phyloP scores from a whole-genome alignment of 768 basidiomycete species.

The Boletus huronensis region DNA sequence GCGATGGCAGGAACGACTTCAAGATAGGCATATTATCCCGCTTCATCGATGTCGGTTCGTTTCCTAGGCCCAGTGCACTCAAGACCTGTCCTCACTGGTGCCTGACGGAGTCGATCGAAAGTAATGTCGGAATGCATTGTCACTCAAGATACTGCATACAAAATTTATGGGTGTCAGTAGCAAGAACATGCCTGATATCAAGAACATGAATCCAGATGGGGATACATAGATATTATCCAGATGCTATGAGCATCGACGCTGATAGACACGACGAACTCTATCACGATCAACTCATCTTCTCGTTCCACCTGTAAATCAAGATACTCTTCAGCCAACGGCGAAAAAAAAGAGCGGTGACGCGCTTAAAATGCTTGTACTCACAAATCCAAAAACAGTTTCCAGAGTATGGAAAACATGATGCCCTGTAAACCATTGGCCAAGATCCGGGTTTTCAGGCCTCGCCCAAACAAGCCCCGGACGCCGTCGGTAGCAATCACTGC shows the following conservation, averaged over 20 bases:
- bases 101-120: neutral
- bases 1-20: too few relatives aligned
- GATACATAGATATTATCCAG: neutral
- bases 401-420: slow-evolving; percentile 85
- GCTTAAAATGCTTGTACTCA: slow-evolving; percentile 38
- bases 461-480: slow-evolving; percentile 73
- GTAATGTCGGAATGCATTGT: neutral
- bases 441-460: slow-evolving; percentile 87
- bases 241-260: neutral
- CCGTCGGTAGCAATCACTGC: slow-evolving; percentile 78
- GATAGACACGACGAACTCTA: neutral
- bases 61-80: too few relatives aligned
- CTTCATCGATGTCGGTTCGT: too few relatives aligned
- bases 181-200: neutral
- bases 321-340: neutral
- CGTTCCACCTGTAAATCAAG: slow-evolving; percentile 31
- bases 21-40: too few relatives aligned
- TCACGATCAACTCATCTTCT: slow-evolving; percentile 22
- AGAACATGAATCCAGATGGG: neutral
- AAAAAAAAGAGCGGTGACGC: neutral
- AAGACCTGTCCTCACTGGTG: too few relatives aligned
- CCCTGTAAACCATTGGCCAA: slow-evolving; percentile 91
- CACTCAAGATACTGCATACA: neutral
- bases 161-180: neutral
- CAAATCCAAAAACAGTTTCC: slow-evolving; percentile 90